Conservation (phyloP, 495 filamentous ascomycete species). For the Aspergillus egyptiacus region DNA sequence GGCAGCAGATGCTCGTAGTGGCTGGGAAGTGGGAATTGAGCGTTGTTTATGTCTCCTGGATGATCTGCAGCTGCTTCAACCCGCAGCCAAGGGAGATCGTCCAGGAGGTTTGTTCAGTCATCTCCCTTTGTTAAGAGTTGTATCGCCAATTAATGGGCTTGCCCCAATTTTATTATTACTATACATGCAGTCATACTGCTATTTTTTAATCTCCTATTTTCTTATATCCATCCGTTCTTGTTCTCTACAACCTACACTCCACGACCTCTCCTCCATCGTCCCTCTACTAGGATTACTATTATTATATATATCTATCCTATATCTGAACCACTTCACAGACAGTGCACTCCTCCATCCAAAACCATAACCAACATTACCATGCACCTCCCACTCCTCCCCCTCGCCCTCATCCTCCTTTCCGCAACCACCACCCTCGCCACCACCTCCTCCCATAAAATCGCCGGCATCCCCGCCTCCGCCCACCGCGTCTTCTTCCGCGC, state of each 20-base stretch:
- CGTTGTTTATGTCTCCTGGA: too few relatives aligned
- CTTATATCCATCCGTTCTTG: too few relatives aligned
- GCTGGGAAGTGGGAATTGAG: neutral
- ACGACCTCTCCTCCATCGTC: too few relatives aligned
- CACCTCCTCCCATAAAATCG: neutral
- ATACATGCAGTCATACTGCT: too few relatives aligned
- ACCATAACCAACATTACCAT: slow-evolving; percentile 21
- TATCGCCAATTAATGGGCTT: neutral
- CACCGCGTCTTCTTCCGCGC: slow-evolving; percentile 8
- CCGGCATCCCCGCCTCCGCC: slow-evolving; percentile 11
- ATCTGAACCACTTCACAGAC: neutral
- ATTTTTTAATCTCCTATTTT: neutral
- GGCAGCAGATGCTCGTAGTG: neutral
- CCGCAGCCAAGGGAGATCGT: slow-evolving; percentile 1
- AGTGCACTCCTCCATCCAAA: neutral
- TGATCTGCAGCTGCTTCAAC: slow-evolving; percentile 1
- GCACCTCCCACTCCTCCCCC: slow-evolving; percentile 29
- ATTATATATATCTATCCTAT: neutral
- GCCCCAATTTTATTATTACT: too few relatives aligned
- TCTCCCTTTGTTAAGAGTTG: neutral
- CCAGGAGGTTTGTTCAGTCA: neutral
- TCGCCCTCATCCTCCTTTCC: slow-evolving; percentile 28
- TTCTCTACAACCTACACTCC: too few relatives aligned
- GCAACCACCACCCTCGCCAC: slow-evolving; percentile 11
- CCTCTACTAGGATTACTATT: too few relatives aligned